Conservation (phyloP, 2,329 filamentous ascomycete species). For the Botrytis paeoniae region DNA sequence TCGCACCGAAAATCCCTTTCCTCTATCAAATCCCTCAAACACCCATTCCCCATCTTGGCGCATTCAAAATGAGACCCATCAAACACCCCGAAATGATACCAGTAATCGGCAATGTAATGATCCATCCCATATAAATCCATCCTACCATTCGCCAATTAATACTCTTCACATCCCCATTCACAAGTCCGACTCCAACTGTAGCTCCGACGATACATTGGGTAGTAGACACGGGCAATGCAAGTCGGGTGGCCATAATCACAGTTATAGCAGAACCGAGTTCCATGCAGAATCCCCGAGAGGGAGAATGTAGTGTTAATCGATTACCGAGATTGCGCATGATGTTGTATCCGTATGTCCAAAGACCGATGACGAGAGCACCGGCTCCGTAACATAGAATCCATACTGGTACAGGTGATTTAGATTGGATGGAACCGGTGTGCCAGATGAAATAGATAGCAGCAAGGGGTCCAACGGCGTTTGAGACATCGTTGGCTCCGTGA, state of each 20-base stretch:
- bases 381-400: slow-evolving; percentile 47
- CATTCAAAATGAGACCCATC: slow-evolving; percentile 18
- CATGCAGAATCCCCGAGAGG: slow-evolving; percentile 62
- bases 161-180: slow-evolving; percentile 66
- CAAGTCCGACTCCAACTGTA: slow-evolving; percentile 72
- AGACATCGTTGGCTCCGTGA: slow-evolving; percentile 74
- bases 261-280: slow-evolving; percentile 76
- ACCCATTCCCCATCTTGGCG: slow-evolving; percentile 4
- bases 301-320: slow-evolving; percentile 38
- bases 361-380: slow-evolving; percentile 49
- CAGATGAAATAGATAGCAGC: slow-evolving; percentile 68
- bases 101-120: slow-evolving; percentile 36
- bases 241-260: slow-evolving; percentile 69
- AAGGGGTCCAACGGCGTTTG: slow-evolving; percentile 68
- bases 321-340: slow-evolving; percentile 51
- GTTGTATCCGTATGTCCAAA: slow-evolving; percentile 75
- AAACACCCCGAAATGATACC: slow-evolving; percentile 20
- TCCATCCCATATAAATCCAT: slow-evolving; percentile 64
- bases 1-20: too few relatives aligned
- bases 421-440: slow-evolving; percentile 44
- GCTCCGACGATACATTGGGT: slow-evolving; percentile 80
- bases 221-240: slow-evolving; percentile 69
- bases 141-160: slow-evolving; percentile 73
- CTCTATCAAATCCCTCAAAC: not conserved
- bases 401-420: slow-evolving; percentile 65